These are phyloP conservation scores for Solanum hybrid DNA, from an alignment of 305 asterid genomes.

Conservation along the genomic window DNA sequence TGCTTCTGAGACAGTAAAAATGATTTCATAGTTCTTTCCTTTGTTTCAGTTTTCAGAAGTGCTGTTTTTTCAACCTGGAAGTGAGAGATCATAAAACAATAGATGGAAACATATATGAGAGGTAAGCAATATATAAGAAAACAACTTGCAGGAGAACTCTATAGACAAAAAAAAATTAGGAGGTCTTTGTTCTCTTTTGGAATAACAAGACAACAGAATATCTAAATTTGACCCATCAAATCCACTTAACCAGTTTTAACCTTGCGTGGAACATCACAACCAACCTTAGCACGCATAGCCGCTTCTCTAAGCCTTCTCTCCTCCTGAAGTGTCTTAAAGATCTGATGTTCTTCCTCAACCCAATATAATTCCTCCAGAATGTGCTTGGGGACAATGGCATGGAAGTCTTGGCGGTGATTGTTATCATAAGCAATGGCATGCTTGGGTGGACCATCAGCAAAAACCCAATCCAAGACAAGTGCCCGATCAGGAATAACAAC, in stretches of 20 bases:
- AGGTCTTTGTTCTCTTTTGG: neutral
- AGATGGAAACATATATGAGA: neutral
- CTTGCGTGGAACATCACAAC: neutral
- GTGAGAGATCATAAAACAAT: constrained; percentile 14
- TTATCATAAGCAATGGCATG: constrained; percentile 64
- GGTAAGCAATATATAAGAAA: neutral
- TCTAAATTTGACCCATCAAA: neutral
- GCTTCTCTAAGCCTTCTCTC: constrained; percentile 72
- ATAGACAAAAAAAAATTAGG: neutral
- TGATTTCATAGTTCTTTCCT: constrained; percentile 68
- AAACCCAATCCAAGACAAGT: constrained; percentile 87
- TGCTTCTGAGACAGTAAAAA: constrained; percentile 89
- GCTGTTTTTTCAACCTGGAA: constrained; percentile 76
- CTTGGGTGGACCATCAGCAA: constrained; percentile 90
- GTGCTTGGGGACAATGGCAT: constrained; percentile 59
- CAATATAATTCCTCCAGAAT: constrained; percentile 52
- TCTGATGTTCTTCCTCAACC: constrained; percentile 65
- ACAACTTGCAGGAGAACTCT: neutral
- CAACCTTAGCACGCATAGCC: constrained; percentile 71
- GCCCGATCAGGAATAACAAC: constrained; percentile 79
- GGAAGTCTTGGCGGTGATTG: constrained; percentile 65
- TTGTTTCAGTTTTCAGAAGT: constrained; percentile 53
- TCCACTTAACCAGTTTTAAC: constrained; percentile 10
- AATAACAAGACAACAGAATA: neutral
- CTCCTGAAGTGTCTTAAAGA: constrained; percentile 52